phyloP scores from a whole-genome alignment of 805 yeast genomes.

The Pichia manshurica region DNA sequence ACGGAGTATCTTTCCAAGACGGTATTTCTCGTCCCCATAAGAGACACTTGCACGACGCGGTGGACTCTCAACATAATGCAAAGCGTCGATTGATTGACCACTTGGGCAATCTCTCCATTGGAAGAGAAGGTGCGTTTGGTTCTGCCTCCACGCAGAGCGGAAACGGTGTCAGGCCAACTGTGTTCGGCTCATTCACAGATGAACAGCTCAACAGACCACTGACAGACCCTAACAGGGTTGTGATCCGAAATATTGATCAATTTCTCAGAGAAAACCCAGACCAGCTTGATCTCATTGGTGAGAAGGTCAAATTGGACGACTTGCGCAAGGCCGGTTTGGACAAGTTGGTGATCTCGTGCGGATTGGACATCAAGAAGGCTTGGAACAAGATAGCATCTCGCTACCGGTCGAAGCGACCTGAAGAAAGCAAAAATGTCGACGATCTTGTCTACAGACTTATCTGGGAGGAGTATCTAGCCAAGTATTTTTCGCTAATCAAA shows the following conservation, averaged over 20 bases:
- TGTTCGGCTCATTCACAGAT: conserved; percentile 11
- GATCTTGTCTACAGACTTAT: conserved; percentile 11
- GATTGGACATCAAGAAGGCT: conserved; percentile 11
- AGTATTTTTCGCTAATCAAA: conserved; percentile 17
- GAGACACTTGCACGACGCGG: conserved; percentile 3
- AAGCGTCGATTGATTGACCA: conserved; percentile 15
- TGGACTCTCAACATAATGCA: conserved; percentile 7
- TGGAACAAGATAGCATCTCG: conserved; percentile 12
- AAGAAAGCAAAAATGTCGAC: conserved; percentile 4
- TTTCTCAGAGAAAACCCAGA: conserved; percentile 20
- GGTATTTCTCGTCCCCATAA: conserved; percentile 5
- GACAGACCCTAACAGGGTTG: conserved; percentile 13
- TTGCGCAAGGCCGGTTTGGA: conserved; percentile 10
- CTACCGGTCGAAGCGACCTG: conserved; percentile 4
- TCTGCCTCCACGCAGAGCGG: not conserved
- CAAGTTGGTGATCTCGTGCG: conserved; percentile 14
- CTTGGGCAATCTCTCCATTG: conserved; percentile 8
- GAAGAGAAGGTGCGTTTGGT: not conserved
- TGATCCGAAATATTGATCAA: conserved; percentile 20
- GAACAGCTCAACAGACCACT: conserved; percentile 10
- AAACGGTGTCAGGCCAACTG: not conserved
- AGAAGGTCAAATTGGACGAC: conserved; percentile 12
- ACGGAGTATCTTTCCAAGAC: too few species aligned
- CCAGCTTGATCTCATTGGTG: conserved; percentile 13
- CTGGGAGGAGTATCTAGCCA: conserved; percentile 16